Evolutionary conservation across 2,329 filamentous ascomycete genomes (phyloP).

Genomic region (Aschersonia sp.): DNA sequence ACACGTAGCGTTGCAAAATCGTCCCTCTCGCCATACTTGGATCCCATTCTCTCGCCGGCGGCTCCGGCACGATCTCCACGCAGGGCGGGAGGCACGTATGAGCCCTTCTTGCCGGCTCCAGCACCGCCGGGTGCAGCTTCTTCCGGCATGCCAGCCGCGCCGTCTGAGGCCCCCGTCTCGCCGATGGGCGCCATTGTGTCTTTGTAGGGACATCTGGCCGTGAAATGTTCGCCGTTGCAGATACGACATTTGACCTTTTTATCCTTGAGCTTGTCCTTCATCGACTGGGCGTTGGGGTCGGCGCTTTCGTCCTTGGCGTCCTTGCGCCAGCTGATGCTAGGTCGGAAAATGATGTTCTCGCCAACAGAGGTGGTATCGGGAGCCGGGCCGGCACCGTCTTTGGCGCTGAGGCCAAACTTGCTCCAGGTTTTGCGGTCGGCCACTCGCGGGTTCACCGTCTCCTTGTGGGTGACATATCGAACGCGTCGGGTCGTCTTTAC

Average conservation of each 20-base stretch:
- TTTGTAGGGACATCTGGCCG: slow-evolving; percentile 97
- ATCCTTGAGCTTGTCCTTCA: slow-evolving; percentile 82
- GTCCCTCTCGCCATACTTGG: slow-evolving; percentile 87
- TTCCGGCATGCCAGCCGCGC: slow-evolving; percentile 39
- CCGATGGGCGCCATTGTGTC: slow-evolving; percentile 92
- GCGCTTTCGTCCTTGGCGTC: slow-evolving; percentile 71
- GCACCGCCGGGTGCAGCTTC: slow-evolving; percentile 27
- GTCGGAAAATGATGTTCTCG: slow-evolving; percentile 97
- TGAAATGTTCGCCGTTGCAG: slow-evolving; percentile 98
- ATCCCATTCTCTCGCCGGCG: slow-evolving; percentile 68
- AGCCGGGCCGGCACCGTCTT: slow-evolving; percentile 69
- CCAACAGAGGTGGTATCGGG: slow-evolving; percentile 83
- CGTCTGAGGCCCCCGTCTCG: slow-evolving; percentile 38
- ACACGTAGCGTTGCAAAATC: slow-evolving; percentile 92
- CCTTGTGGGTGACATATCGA: slow-evolving; percentile 79
- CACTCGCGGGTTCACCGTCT: slow-evolving; percentile 90
- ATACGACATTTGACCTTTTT: slow-evolving; percentile 99
- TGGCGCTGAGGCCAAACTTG: slow-evolving; percentile 86
- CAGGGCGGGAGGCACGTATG: slow-evolving; percentile 89
- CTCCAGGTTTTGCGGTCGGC: slow-evolving; percentile 85
- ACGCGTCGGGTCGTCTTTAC: slow-evolving; percentile 95
- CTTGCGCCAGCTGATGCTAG: slow-evolving; percentile 85
- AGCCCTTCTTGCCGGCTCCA: slow-evolving; percentile 55
- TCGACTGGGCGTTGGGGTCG: slow-evolving; percentile 55
- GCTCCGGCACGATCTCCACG: slow-evolving; percentile 50